A percentile compares a stretch with the other conserved stretches of the same genome.
These are phyloP conservation scores for Cyanidioschyzon merolae DNA, from an alignment of 23 red algal species.

Conservation along the genomic window DNA sequence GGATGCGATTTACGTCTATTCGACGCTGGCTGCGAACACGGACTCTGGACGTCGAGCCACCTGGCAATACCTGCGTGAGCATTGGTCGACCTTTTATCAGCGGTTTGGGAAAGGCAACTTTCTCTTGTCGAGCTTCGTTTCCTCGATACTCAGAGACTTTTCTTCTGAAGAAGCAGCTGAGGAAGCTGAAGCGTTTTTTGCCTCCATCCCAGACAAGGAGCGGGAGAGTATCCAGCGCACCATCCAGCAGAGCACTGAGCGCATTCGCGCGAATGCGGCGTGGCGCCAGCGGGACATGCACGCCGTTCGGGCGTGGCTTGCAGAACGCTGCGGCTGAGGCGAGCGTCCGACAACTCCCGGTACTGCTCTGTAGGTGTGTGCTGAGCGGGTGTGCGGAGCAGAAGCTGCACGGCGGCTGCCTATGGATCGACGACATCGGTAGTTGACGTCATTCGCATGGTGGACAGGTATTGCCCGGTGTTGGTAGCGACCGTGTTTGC, in stretches of 20 bases:
- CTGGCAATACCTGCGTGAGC: conserved; percentile 24
- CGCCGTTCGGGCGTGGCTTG: background rate
- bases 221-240: conserved; percentile 6
- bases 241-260: conserved; percentile 9
- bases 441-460: too few species aligned
- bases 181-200: background rate
- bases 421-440: too few species aligned
- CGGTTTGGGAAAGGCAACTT: conserved; percentile 41
- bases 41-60: background rate
- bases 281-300: background rate
- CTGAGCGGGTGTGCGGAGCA: too few species aligned
- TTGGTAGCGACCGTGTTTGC: too few species aligned
- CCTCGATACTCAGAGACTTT: background rate
- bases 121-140: conserved; percentile 20
- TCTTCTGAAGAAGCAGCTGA: background rate
- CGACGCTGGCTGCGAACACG: conserved; percentile 17
- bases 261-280: conserved; percentile 12
- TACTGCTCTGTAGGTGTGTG: too few species aligned
- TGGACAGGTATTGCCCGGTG: too few species aligned
- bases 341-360: too few species aligned
- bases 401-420: too few species aligned
- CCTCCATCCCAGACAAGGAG: background rate
- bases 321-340: background rate
- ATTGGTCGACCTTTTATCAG: conserved; percentile 27
- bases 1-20: conserved; percentile 27